phyloP scores from a whole-genome alignment of 768 basidiomycete genomes.

The Lactifluus subvellereus region DNA sequence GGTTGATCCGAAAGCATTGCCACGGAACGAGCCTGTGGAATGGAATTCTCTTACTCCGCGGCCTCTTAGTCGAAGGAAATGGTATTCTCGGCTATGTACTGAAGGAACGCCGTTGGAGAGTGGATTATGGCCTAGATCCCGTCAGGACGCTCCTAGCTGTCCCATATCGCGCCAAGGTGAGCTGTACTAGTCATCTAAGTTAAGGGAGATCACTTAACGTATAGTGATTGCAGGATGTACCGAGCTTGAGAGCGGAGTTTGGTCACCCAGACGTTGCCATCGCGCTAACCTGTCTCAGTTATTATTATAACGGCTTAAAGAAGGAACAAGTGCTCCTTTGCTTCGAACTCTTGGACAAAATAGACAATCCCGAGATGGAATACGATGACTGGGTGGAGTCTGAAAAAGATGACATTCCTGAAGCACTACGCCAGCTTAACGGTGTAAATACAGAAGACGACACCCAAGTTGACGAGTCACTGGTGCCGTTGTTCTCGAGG shows the following conservation, averaged over 20 bases:
- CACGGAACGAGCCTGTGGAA: conserved; percentile 29
- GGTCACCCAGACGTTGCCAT: no score
- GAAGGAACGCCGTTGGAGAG: conserved; percentile 41
- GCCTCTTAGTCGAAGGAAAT: background rate
- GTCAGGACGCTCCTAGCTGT: conserved; percentile 43
- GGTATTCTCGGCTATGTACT: conserved; percentile 39
- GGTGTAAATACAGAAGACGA: no score
- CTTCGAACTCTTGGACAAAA: conserved; percentile 36
- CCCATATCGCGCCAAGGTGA: conserved; percentile 43
- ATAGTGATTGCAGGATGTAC: conserved; percentile 34
- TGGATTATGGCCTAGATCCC: conserved; percentile 45
- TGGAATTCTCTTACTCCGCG: conserved; percentile 34
- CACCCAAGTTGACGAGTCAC: conserved; percentile 27
- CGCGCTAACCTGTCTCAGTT: no score
- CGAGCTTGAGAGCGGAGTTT: conserved; percentile 30
- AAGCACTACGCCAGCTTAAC: conserved; percentile 29
- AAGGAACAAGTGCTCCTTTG: conserved; percentile 34
- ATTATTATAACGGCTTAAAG: conserved; percentile 29
- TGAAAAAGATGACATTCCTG: conserved; percentile 28
- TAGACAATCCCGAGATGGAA: conserved; percentile 38
- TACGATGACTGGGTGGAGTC: conserved; percentile 39
- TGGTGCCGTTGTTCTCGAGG: conserved; percentile 34
- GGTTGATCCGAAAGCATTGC: background rate
- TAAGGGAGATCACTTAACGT: background rate
- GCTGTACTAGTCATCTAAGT: no score